Percentiles rank a stretch among this genome's conserved stretches.
Conservation (phyloP, 371 early-diverging fungal genomes). For the Dichotomocladium elegans region DNA sequence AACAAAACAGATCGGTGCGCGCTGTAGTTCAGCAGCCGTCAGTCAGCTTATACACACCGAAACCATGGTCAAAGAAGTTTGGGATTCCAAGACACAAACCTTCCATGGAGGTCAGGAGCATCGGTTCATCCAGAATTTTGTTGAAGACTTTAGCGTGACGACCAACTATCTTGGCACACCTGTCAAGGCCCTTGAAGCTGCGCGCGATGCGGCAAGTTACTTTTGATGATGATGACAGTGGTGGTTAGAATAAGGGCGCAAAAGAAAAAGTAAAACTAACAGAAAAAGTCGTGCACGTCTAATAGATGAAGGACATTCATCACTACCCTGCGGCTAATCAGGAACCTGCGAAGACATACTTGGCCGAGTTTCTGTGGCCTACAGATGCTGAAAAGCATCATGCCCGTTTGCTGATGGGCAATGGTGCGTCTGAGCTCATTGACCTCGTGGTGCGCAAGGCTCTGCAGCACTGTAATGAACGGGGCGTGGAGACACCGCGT, state of each 20-base stretch:
- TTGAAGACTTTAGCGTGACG: constrained; percentile 86
- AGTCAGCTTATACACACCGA: no score
- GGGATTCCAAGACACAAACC: constrained; percentile 82
- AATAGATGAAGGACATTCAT: constrained; percentile 61
- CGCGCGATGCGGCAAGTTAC: constrained; percentile 62
- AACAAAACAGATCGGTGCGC: no score
- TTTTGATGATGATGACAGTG: no score
- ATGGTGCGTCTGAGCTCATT: constrained; percentile 85
- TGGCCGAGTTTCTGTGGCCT: constrained; percentile 82
- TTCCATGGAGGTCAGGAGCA: constrained; percentile 90
- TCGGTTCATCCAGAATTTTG: constrained; percentile 72
- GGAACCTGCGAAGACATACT: constrained; percentile 78
- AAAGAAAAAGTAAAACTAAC: background rate
- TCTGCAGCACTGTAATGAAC: constrained; percentile 36
- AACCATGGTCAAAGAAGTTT: no score
- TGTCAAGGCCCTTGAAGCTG: constrained; percentile 64
- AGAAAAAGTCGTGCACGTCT: background rate
- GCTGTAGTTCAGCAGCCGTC: no score
- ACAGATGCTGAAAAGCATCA: constrained; percentile 36
- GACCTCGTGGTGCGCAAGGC: constrained; percentile 78
- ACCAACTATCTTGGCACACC: constrained; percentile 85
- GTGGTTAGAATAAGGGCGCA: no score
- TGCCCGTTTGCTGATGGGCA: constrained; percentile 69
- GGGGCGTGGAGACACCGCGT: constrained; percentile 27
- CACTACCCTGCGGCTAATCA: constrained; percentile 89